phyloP scores from a whole-genome alignment of 176 grass and related monocot species.

The Cenchrus fungigraminus region DNA sequence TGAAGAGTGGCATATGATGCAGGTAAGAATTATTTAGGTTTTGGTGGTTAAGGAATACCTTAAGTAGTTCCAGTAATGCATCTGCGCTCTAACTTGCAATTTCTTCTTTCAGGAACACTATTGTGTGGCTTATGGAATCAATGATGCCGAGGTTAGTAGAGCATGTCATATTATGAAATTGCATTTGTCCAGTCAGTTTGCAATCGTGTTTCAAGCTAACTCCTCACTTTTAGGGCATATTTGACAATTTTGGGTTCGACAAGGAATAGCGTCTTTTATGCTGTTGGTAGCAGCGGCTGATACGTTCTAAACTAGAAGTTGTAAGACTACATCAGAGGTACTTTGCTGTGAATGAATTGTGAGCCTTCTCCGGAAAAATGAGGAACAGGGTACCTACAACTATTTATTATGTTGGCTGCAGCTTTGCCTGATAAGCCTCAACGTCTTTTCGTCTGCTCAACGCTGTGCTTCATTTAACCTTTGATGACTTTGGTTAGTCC shows the following conservation, averaged over 20 bases:
- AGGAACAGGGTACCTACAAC: background rate
- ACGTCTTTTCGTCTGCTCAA: background rate
- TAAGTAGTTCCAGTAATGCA: background rate
- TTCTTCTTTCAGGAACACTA: slow-evolving; percentile 84
- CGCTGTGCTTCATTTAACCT: background rate
- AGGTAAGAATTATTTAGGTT: slow-evolving; percentile 47
- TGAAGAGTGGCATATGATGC: slow-evolving; percentile 99
- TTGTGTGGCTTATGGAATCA: slow-evolving; percentile 86
- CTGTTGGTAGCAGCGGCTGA: background rate
- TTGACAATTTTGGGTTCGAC: slow-evolving; percentile 58
- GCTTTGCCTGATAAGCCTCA: too few relatives aligned
- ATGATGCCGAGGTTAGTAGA: slow-evolving; percentile 63
- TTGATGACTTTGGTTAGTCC: background rate
- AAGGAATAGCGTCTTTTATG: slow-evolving; percentile 27
- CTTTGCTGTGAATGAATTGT: background rate
- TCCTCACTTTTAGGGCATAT: slow-evolving; percentile 62
- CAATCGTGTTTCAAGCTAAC: background rate
- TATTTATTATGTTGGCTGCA: too few relatives aligned
- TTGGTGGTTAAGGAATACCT: background rate
- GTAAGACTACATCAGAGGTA: background rate
- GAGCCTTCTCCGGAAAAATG: background rate
- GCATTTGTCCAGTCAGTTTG: too few relatives aligned
- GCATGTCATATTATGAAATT: too few relatives aligned
- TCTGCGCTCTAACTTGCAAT: background rate
- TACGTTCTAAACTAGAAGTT: background rate